Evolutionary conservation across 768 basidiomycete genomes (phyloP).

Genomic region (Nidularia sp.): DNA sequence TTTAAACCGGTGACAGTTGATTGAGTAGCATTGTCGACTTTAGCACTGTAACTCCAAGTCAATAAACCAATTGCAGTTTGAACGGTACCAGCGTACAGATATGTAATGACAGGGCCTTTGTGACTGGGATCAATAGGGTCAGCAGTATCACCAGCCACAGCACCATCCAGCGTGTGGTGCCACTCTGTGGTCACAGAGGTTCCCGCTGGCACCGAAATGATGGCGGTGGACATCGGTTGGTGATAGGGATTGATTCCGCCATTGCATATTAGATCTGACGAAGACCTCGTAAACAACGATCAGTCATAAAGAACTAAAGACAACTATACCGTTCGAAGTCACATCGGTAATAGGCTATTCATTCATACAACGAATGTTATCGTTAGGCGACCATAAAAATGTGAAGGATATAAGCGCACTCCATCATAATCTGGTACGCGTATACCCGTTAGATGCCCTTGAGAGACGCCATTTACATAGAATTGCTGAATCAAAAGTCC

Average conservation of each 20-base stretch:
- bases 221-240: constrained; percentile 28
- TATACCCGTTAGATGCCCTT: constrained; percentile 39
- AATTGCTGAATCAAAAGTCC: constrained; percentile 25
- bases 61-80: not conserved
- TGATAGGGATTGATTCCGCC: constrained; percentile 46
- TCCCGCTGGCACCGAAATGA: constrained; percentile 44
- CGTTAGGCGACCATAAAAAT: no score
- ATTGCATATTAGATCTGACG: constrained; percentile 39
- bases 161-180: constrained; percentile 35
- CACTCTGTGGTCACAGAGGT: constrained; percentile 39
- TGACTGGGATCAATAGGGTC: constrained; percentile 29
- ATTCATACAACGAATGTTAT: not conserved
- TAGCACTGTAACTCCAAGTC: constrained; percentile 27
- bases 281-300: not conserved
- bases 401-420: constrained; percentile 17
- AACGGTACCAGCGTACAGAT: constrained; percentile 31
- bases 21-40: constrained; percentile 40
- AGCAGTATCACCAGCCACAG: constrained; percentile 25
- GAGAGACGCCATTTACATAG: constrained; percentile 46
- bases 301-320: not conserved
- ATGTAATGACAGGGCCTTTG: constrained; percentile 48
- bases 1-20: constrained; percentile 39
- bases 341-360: constrained; percentile 23
- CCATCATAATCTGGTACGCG: constrained; percentile 41
- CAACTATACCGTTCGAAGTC: constrained; percentile 25